A percentile compares a stretch with the other conserved stretches of the same genome.
phyloP scores from a whole-genome alignment of 805 yeast species.

The Kodamaea restingae region DNA sequence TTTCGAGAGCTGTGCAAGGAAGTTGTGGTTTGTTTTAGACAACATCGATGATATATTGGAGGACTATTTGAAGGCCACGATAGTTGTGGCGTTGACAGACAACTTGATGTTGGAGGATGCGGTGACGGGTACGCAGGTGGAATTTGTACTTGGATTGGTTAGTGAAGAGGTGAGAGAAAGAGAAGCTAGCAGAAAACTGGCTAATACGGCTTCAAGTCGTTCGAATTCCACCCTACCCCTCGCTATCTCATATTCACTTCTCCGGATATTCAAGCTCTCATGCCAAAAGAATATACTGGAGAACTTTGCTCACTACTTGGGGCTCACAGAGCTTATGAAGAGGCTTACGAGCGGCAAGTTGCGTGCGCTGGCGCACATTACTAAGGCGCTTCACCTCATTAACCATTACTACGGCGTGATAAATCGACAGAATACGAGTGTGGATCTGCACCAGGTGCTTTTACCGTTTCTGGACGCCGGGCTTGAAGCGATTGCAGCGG shows the following conservation, averaged over 20 bases:
- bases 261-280: constrained; percentile 24
- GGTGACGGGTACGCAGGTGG: constrained; percentile 23
- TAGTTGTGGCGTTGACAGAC: constrained; percentile 28
- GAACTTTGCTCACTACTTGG: constrained; percentile 18
- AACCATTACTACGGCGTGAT: constrained; percentile 15
- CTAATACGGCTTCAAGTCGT: too few relatives aligned
- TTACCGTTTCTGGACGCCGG: constrained; percentile 18
- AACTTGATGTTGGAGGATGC: constrained; percentile 24
- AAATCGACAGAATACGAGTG: constrained; percentile 7
- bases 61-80: constrained; percentile 23
- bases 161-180: constrained; percentile 1
- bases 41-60: constrained; percentile 6
- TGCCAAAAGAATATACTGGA: constrained; percentile 15
- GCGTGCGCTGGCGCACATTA: constrained; percentile 14
- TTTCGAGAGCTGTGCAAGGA: constrained; percentile 29
- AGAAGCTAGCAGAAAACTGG: not conserved
- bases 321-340: constrained; percentile 12
- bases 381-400: constrained; percentile 22
- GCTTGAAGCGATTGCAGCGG: constrained; percentile 14
- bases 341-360: constrained; percentile 4
- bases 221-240: too few relatives aligned
- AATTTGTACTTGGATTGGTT: constrained; percentile 11
- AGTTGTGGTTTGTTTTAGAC: constrained; percentile 27
- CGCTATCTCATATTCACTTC: constrained; percentile 14
- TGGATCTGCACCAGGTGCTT: constrained; percentile 12